Conservation (phyloP, 805 yeast species). For the Ogataea henricii region DNA sequence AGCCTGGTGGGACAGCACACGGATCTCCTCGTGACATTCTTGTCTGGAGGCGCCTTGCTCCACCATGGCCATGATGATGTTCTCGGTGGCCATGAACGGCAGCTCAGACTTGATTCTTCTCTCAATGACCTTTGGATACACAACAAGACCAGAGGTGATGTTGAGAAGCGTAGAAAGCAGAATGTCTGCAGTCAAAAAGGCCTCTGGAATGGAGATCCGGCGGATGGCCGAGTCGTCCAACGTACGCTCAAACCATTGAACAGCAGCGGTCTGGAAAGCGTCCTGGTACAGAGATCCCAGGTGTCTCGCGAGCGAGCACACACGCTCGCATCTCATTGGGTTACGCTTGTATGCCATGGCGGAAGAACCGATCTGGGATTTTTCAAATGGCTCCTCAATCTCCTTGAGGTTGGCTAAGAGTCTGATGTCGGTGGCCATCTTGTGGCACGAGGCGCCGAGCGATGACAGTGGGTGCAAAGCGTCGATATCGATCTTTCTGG, state of each 20-base stretch:
- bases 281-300: constrained; percentile 88
- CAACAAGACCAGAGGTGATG: constrained; percentile 94
- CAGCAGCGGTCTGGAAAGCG: constrained; percentile 95
- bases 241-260: constrained; percentile 99
- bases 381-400: constrained; percentile 97
- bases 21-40: constrained; percentile 96
- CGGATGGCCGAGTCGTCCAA: constrained; percentile 97
- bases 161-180: constrained; percentile 84
- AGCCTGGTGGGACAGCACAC: constrained; percentile 96
- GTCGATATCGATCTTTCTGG: constrained; percentile 96
- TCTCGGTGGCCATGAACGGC: constrained; percentile 99
- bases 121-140: constrained; percentile 97
- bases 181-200: constrained; percentile 94
- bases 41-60: constrained; percentile 97
- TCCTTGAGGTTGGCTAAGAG: constrained; percentile 95
- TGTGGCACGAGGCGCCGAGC: constrained; percentile 94
- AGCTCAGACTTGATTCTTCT: constrained; percentile 92
- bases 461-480: constrained; percentile 90
- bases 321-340: constrained; percentile 99
- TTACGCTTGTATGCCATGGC: constrained; percentile 99
- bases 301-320: constrained; percentile 97
- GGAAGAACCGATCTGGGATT: constrained; percentile 95
- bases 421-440: constrained; percentile 96
- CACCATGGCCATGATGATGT: constrained; percentile 99
- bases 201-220: constrained; percentile 94